A percentile compares a stretch with the other conserved stretches of the same genome.
These are phyloP conservation scores for Lasiodiplodia sp. DNA, from an alignment of 2,329 filamentous ascomycete species.

Conservation along the genomic window DNA sequence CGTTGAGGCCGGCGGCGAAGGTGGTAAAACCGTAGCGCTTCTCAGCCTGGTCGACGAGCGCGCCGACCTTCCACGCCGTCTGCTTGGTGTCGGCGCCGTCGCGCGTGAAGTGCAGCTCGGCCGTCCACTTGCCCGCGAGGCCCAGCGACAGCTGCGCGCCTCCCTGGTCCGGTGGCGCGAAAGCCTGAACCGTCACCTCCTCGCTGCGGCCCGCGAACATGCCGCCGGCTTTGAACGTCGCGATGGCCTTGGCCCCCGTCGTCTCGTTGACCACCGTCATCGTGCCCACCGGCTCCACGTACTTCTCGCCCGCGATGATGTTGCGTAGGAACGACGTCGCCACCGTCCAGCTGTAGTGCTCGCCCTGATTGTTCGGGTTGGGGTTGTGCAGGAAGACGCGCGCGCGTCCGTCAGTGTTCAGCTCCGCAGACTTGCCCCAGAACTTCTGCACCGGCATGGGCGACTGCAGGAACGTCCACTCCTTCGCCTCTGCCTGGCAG, in stretches of 20 bases:
- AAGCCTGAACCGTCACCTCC: constrained; percentile 80
- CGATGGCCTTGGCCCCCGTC: constrained; percentile 80
- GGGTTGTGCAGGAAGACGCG: constrained; percentile 72
- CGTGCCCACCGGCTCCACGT: constrained; percentile 90
- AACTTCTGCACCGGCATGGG: constrained; percentile 94
- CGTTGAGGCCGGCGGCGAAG: constrained; percentile 87
- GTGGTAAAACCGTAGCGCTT: constrained; percentile 87
- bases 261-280: constrained; percentile 88
- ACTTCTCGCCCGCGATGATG: constrained; percentile 97
- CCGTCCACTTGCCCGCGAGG: constrained; percentile 85
- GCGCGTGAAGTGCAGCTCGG: constrained; percentile 70
- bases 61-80: constrained; percentile 79
- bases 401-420: constrained; percentile 89
- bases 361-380: constrained; percentile 59
- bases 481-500: constrained; percentile 85
- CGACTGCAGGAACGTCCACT: constrained; percentile 88
- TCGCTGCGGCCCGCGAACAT: constrained; percentile 97
- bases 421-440: constrained; percentile 96
- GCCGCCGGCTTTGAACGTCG: constrained; percentile 91
- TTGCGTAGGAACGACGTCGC: constrained; percentile 93
- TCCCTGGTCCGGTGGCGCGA: constrained; percentile 60
- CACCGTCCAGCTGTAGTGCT: constrained; percentile 86
- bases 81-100: constrained; percentile 66
- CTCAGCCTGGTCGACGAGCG: constrained; percentile 78
- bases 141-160: constrained; percentile 72